Evolutionary conservation across 371 early-diverging fungal species (phyloP), one percentile per base, ranked within the genome.

Genomic region (Ordospora colligata): DNA sequence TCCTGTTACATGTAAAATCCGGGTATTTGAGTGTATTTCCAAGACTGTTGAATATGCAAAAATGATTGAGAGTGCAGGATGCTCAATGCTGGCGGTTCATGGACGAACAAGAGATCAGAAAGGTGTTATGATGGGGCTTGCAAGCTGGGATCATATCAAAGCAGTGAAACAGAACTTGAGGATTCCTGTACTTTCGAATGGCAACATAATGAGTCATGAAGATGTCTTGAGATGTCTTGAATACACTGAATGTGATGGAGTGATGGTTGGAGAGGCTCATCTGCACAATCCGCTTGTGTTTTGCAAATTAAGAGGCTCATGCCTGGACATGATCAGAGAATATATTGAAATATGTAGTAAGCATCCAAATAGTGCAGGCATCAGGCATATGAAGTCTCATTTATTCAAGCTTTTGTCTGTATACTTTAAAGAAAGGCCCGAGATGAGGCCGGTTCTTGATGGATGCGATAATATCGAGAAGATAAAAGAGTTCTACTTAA

Each of bases 171-270:
- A 86, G 46, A 76, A 75, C 9, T 79, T 92, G 2, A 67, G 62
- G 6, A 93, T 97, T 2, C 97, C 97, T 1, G 95, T 97, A 0
- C 87, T 95, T 82, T 92, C 95, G 54, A 97, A 97, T 83, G 97
- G 97, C 32, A 95, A 95, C 73, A 94, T 97, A 50, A 79, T 94
- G 46, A 92, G 92, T 76, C 83, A 86, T 53, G 90, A 91, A 68
- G 95, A 97, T 79, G 84, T 95, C 22, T 87, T 90, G 67, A 84
- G 86, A 2, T 95, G 96, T 78, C 63, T 96, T n/a, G 89, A 90
- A 5, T 83, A 86, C 51, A 97, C 97, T 8, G 91, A 91, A 50
- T 90, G 87, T 37, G 94, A 92, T 74, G 97, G 94, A 43, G 93
- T 96, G 67, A 97, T 97, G 97, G 87, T 91, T 11, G 88, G 87